Conservation (phyloP, 768 basidiomycete genomes). For the Glaciozyma martinii region DNA sequence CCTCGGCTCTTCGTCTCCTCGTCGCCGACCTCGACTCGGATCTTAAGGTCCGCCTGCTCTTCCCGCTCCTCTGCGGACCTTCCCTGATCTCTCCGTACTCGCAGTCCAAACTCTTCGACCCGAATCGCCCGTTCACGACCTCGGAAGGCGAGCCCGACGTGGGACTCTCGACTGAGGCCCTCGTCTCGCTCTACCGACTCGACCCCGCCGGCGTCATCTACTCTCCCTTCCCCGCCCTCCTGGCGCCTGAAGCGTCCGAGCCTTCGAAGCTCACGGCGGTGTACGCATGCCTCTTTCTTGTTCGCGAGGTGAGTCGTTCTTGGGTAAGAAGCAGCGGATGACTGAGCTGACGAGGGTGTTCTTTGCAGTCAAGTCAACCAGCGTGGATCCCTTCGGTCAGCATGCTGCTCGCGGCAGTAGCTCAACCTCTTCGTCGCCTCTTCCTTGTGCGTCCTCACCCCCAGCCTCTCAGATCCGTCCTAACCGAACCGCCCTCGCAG, state of each 20-base stretch:
- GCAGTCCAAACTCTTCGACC: slow-evolving; percentile 19
- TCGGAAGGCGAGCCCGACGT: slow-evolving; percentile 61
- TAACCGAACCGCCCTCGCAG: too few species aligned
- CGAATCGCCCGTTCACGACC: slow-evolving; percentile 57
- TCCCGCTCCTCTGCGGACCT: neutral
- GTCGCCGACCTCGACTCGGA: slow-evolving; percentile 70
- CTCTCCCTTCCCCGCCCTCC: neutral
- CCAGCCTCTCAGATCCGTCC: neutral
- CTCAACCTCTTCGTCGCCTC: neutral
- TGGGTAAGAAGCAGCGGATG: neutral
- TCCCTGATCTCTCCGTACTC: neutral
- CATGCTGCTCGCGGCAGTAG: neutral
- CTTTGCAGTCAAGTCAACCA: neutral
- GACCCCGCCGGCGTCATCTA: slow-evolving; percentile 41
- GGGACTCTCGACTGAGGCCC: slow-evolving; percentile 62
- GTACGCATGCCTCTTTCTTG: neutral
- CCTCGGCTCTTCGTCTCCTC: slow-evolving; percentile 51
- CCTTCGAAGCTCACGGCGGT: neutral
- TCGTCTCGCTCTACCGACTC: slow-evolving; percentile 65
- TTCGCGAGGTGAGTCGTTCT: neutral
- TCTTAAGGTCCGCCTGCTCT: slow-evolving; percentile 51
- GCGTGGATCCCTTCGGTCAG: neutral
- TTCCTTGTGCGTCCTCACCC: neutral
- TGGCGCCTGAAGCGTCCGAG: neutral
- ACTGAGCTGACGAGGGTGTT: neutral